Base-by-base conservation (phyloP, 495 filamentous ascomycete genomes). In the Neurospora hispaniola region DNA sequence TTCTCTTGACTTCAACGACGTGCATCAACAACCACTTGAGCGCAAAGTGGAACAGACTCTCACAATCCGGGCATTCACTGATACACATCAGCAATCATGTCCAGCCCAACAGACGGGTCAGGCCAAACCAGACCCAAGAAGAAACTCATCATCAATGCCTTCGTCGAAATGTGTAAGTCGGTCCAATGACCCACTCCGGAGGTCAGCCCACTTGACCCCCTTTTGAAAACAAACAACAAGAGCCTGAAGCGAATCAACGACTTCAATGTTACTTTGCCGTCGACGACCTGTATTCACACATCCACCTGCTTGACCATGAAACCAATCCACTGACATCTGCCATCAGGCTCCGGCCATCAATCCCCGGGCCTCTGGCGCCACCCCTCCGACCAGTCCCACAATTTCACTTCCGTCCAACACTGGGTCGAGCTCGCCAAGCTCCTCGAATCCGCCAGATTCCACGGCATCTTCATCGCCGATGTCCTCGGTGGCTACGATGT, bases 381-480 rank as follows among this genome's bases (percentile, higher is more conserved):
- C 72, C 87, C 87, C 0, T 80, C 83, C 18, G 87, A 88, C 73
- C 79, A 87, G 71, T 86, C 85, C 16, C 80, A 80, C 69, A 79
- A 84, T 69, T 89, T 88, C 80, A 87, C 84, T 72, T 82, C 85
- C 23, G 72, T 84, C 48, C 82, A 85, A 1, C 86, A 89, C 76
- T 90, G 88, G 88, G 84, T 86, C 14, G 82, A 86, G 68, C 74
- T 89, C 5, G 88, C 88, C 2, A 85, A 87, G 75, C 78, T 88
- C 40, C 82, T 89, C 7, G 89, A 90, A 73, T 80, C 82, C 59
- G 88, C 86, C 43, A 86, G 86, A 44, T 87, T 90, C 78, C 88
- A 90, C 75, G 88, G 86, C 70, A 88, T 90, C 74, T 90, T 89
- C 77, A 86, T 90, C 70, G 88, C 88, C 8, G 88, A 89, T 71